phyloP scores from a whole-genome alignment of 352 stramenopile species.

The Globisporangium cystogenes region DNA sequence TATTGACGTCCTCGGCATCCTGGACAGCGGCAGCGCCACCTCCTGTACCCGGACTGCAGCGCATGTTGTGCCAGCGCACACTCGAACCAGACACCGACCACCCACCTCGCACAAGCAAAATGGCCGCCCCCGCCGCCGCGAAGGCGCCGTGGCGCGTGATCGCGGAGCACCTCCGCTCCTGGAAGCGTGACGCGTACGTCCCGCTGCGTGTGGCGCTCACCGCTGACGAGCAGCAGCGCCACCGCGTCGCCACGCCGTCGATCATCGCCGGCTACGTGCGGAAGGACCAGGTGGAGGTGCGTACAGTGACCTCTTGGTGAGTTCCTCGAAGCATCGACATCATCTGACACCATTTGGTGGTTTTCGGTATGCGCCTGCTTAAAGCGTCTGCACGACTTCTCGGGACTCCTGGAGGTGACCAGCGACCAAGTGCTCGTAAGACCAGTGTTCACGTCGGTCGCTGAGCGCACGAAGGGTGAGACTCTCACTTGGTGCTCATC shows the following conservation, averaged over 20 bases:
- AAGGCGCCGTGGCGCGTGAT: no score
- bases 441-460: slow-evolving; percentile 17
- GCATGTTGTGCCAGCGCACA: no score
- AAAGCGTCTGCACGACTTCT: slow-evolving; percentile 31
- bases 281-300: slow-evolving; percentile 29
- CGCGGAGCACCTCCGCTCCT: slow-evolving; percentile 32
- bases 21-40: no score
- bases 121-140: no score
- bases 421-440: slow-evolving; percentile 25
- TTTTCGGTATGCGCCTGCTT: no score
- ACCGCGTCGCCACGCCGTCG: background rate
- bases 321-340: no score
- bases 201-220: slow-evolving; percentile 46
- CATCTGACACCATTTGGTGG: no score
- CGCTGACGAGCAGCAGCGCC: slow-evolving; percentile 16
- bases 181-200: slow-evolving; percentile 35
- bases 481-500: no score
- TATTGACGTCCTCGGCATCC: no score
- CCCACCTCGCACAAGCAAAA: no score
- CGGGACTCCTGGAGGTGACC: slow-evolving; percentile 23
- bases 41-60: no score
- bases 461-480: slow-evolving; percentile 20
- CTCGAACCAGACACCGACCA: no score
- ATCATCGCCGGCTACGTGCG: slow-evolving; percentile 26
- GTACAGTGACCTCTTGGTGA: background rate